These are phyloP conservation scores for Pelargonium fulgidum DNA, from an alignment of 441 rosid genomes.

Conservation along the genomic window DNA sequence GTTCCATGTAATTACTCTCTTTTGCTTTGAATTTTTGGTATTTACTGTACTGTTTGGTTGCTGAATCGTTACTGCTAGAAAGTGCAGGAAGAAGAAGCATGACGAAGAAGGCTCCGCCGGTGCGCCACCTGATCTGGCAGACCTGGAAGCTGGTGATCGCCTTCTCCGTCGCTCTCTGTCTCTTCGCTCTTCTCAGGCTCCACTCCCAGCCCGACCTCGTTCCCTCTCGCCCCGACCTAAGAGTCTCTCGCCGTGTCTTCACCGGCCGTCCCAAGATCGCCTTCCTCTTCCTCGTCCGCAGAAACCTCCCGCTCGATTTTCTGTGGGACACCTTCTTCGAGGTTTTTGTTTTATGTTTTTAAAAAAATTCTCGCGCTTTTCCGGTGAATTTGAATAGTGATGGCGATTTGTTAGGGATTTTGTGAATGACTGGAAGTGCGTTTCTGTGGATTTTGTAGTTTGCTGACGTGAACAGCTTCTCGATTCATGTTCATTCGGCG, in stretches of 20 bases:
- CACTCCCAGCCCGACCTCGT: slow-evolving; percentile 28
- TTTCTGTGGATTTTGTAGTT: slow-evolving; percentile 30
- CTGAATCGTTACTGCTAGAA: slow-evolving; percentile 5
- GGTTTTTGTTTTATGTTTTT: slow-evolving; percentile 29
- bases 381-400: slow-evolving; percentile 5
- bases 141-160: slow-evolving; percentile 57
- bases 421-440: not conserved
- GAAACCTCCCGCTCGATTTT: slow-evolving; percentile 78
- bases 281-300: slow-evolving; percentile 63
- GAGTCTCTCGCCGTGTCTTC: slow-evolving; percentile 22
- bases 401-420: not conserved
- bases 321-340: slow-evolving; percentile 78
- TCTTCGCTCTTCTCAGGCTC: slow-evolving; percentile 45
- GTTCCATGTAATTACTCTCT: slow-evolving; percentile 4
- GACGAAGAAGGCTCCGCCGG: slow-evolving; percentile 34
- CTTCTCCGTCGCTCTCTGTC: slow-evolving; percentile 44
- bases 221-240: slow-evolving; percentile 31
- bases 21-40: not conserved
- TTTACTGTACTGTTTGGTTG: not conserved
- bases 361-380: not conserved
- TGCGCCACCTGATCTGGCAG: slow-evolving; percentile 40
- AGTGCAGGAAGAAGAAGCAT: slow-evolving; percentile 27
- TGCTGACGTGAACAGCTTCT: slow-evolving; percentile 55
- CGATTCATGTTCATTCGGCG: slow-evolving; percentile 63
- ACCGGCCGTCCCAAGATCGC: slow-evolving; percentile 66